Percentiles rank a stretch among this genome's conserved stretches.
These are phyloP conservation scores for Torrubiella hemipterigena DNA, from an alignment of 2,329 filamentous ascomycete species.

Conservation along the genomic window DNA sequence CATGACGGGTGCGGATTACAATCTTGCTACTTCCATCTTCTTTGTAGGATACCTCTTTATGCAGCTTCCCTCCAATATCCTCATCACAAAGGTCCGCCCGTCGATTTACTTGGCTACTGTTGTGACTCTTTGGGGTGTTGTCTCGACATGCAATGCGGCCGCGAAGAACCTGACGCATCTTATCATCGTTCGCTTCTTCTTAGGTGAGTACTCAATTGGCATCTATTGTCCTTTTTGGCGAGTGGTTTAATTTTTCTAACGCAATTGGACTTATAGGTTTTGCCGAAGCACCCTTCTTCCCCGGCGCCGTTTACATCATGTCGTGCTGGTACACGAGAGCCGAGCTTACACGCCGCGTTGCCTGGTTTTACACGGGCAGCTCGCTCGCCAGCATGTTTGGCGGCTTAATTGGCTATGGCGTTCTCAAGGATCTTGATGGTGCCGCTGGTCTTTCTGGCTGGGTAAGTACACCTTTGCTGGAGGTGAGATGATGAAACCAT, in stretches of 20 bases:
- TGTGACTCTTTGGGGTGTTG: slow-evolving; percentile 28
- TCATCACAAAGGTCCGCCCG: slow-evolving; percentile 40
- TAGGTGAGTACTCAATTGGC: slow-evolving; percentile 15
- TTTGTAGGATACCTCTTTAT: slow-evolving; percentile 50
- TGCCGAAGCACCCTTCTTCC: slow-evolving; percentile 38
- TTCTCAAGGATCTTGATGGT: slow-evolving; percentile 31
- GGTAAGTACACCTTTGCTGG: slow-evolving; percentile 32
- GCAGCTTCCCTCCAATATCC: slow-evolving; percentile 49
- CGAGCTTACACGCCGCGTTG: slow-evolving; percentile 45
- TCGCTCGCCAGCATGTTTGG: slow-evolving; percentile 39
- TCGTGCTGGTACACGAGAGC: slow-evolving; percentile 30
- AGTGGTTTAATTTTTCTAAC: not conserved
- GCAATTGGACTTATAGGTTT: slow-evolving; percentile 12
- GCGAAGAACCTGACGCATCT: slow-evolving; percentile 27
- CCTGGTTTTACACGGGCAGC: slow-evolving; percentile 46
- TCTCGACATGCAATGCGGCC: slow-evolving; percentile 33
- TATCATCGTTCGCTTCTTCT: slow-evolving; percentile 33
- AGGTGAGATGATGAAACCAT: too few relatives aligned
- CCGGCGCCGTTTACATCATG: slow-evolving; percentile 34
- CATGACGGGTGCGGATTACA: slow-evolving; percentile 45
- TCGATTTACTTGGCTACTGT: slow-evolving; percentile 38
- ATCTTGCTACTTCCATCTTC: slow-evolving; percentile 47
- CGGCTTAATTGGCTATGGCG: slow-evolving; percentile 35
- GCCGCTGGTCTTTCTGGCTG: slow-evolving; percentile 44
- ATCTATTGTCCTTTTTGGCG: too few relatives aligned